These are phyloP conservation scores for Micractinium conductrix DNA, from an alignment of 139 green algal species.

Conservation along the genomic window DNA sequence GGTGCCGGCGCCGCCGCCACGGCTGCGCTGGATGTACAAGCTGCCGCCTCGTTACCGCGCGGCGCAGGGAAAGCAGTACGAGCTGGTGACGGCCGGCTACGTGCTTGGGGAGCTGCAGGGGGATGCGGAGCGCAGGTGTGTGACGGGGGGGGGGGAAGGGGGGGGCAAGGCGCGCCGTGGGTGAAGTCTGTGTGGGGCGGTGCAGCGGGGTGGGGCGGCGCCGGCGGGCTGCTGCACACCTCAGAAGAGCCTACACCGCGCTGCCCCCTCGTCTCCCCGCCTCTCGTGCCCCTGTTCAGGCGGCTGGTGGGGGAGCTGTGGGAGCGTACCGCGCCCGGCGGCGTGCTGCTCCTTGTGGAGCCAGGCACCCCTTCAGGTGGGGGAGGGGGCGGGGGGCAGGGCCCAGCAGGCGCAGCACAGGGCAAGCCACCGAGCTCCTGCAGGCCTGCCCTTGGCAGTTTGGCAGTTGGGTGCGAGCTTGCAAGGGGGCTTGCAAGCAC, in stretches of 20 bases:
- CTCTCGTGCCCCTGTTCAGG: background rate
- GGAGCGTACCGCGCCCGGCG: conserved; percentile 45
- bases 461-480: too few species aligned
- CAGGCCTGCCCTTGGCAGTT: too few species aligned
- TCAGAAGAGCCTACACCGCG: too few species aligned
- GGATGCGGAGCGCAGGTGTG: conserved; percentile 38
- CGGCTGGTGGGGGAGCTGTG: conserved; percentile 49
- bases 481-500: too few species aligned
- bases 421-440: too few species aligned
- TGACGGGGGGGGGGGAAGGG: background rate
- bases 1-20: conserved; percentile 9
- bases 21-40: conserved; percentile 28
- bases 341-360: conserved; percentile 81
- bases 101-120: conserved; percentile 63
- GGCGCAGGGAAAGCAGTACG: conserved; percentile 41
- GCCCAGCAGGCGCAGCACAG: too few species aligned
- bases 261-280: background rate
- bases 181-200: too few species aligned
- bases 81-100: conserved; percentile 74
- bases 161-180: background rate
- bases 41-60: conserved; percentile 3
- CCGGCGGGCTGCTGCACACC: too few species aligned
- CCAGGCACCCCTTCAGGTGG: conserved; percentile 78
- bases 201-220: too few species aligned
- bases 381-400: too few species aligned